Evolutionary conservation across 768 basidiomycete genomes (phyloP).

Genomic region (Suillus decipiens): DNA sequence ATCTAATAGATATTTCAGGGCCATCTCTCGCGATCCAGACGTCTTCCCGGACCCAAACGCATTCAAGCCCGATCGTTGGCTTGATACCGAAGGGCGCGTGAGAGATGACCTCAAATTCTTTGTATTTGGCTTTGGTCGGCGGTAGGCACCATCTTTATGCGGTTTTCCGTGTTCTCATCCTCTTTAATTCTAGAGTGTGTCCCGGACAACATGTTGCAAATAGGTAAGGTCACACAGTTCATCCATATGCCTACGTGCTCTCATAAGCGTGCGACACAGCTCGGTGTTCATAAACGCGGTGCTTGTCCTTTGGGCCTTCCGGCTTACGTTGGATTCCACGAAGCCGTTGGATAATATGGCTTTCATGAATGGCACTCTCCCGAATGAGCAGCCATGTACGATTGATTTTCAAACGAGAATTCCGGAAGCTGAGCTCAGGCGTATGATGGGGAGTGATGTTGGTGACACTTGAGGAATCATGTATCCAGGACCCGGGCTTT

Average conservation of each 20-base stretch:
- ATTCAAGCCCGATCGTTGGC: conserved; percentile 61
- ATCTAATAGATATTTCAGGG: conserved; percentile 15
- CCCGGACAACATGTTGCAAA: conserved; percentile 9
- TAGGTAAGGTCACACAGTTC: background rate
- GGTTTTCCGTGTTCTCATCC: background rate
- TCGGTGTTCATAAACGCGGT: conserved; percentile 3
- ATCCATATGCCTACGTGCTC: background rate
- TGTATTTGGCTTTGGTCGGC: conserved; percentile 56
- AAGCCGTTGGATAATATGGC: conserved; percentile 56
- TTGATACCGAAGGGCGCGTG: conserved; percentile 42
- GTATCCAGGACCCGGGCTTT: too few relatives aligned
- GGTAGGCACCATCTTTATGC: background rate
- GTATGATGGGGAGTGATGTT: conserved; percentile 1
- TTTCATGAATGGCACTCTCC: conserved; percentile 37
- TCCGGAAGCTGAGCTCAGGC: conserved; percentile 3
- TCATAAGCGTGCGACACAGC: background rate
- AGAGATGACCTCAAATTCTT: conserved; percentile 50
- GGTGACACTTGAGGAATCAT: background rate
- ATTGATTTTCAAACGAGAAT: conserved; percentile 51
- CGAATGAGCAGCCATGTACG: conserved; percentile 47
- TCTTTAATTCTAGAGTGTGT: conserved; percentile 28
- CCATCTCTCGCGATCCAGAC: conserved; percentile 26
- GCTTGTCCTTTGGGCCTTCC: conserved; percentile 7
- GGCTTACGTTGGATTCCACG: conserved; percentile 37
- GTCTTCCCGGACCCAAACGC: conserved; percentile 40